A percentile compares a stretch with the other conserved stretches of the same genome.
Conservation (phyloP, 495 filamentous ascomycete genomes). For the Cairneyella variabilis region DNA sequence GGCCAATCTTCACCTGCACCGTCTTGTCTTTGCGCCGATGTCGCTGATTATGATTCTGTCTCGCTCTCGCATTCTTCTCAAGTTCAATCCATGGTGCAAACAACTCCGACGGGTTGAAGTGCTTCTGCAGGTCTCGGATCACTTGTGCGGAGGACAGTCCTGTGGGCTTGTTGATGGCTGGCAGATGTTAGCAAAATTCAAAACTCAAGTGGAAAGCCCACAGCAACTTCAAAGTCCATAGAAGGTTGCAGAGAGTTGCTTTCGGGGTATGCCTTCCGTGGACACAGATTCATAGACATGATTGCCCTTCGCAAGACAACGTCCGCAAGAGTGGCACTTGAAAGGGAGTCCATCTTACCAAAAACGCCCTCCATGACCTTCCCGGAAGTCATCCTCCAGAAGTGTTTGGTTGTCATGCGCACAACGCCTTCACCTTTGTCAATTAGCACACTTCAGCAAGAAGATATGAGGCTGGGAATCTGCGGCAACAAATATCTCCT, state of each 20-base stretch:
- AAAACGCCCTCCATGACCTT: constrained; percentile 73
- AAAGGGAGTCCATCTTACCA: no score
- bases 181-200: constrained; percentile 7
- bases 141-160: constrained; percentile 82
- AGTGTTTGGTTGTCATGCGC: constrained; percentile 14
- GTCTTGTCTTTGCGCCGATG: constrained; percentile 48
- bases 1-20: constrained; percentile 84
- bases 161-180: constrained; percentile 90
- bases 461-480: no score
- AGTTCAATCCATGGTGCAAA: constrained; percentile 70
- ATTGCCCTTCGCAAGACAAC: no score
- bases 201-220: constrained; percentile 5
- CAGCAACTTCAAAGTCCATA: no score
- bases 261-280: no score
- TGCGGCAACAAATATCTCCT: no score
- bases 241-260: no score
- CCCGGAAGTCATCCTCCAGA: constrained; percentile 48
- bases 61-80: constrained; percentile 47
- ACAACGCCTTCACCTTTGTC: no score
- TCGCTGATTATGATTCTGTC: constrained; percentile 51
- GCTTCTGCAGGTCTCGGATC: constrained; percentile 73
- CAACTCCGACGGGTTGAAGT: constrained; percentile 74
- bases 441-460: no score
- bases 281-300: no score
- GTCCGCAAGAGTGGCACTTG: no score